Percentiles rank a stretch among this genome's conserved stretches.
Evolutionary conservation across 2,329 filamentous ascomycete species (phyloP).

Genomic region (Aplosporella prunicola): DNA sequence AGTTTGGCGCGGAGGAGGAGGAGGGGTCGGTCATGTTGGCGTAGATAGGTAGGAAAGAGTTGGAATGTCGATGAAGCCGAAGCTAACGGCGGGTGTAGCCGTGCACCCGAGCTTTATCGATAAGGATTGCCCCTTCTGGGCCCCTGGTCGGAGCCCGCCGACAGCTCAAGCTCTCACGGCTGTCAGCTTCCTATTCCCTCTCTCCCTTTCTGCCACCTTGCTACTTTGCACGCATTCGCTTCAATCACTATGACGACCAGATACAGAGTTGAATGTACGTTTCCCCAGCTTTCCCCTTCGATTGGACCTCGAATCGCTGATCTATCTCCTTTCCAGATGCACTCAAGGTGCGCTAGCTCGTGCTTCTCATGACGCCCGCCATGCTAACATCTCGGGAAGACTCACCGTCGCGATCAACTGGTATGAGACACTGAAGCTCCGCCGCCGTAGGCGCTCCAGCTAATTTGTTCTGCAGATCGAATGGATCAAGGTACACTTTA

Average conservation of each 20-base stretch:
- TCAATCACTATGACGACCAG: constrained; percentile 30
- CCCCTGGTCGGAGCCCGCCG: not conserved
- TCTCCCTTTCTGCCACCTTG: constrained; percentile 3
- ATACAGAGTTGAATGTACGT: constrained; percentile 34
- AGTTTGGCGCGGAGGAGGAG: no score
- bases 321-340: constrained; percentile 43
- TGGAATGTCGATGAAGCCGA: no score
- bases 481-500: constrained; percentile 72
- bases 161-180: constrained; percentile 1
- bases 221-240: no score
- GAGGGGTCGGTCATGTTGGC: no score
- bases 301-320: constrained; percentile 5
- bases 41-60: no score
- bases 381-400: constrained; percentile 43
- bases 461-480: constrained; percentile 45
- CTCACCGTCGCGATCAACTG: constrained; percentile 83
- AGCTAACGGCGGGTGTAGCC: no score
- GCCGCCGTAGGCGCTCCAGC: no score
- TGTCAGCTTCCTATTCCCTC: constrained; percentile 1
- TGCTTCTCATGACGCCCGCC: not conserved
- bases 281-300: not conserved
- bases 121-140: constrained; percentile 2
- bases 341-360: constrained; percentile 44
- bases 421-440: constrained; percentile 41
- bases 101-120: no score